Base-by-base conservation (phyloP, 352 stramenopile genomes). In the Globisporangium cederbergense region DNA sequence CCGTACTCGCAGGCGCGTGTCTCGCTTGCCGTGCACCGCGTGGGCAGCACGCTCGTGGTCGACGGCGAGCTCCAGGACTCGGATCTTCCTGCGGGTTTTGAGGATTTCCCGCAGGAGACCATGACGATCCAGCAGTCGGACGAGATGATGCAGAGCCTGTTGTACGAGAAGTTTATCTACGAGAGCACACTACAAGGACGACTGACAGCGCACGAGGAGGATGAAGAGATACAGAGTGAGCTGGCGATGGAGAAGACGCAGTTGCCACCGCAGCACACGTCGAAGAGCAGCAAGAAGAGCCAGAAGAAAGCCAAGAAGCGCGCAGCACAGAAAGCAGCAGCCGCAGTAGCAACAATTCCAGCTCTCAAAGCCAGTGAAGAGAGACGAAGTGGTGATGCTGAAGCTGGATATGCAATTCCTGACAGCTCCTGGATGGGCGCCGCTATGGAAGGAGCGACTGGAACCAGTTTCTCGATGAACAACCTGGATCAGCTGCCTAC, bases 91-190 rank as follows among this genome's bases (percentile, higher is more conserved):
- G 74, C 70, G 0, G 84, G 84, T 8, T 95, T 95, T 62, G 79
- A 88, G 1, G 75, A 89, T 22, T 65, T 79, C 14, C 71, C 74
- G 6, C 74, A 83, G 38, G 79, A 89, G 40, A 77, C 78, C 4
- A 73, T 89, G 66, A 80, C 80, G 52, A 71, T 90, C 54, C 66
- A 77, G 49, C 84, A 86, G 18, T 66, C 71, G 0, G 72, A 84
- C 1, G 70, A 85, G 1, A 57, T 63, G 22, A 65, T 65, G 16
- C 84, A 91, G 64, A 62, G 71, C 13, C 64, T 91, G 20, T 52
- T 95, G 46, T 95, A 92, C 62, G 83, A 95, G 58, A 95, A 95
- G 64, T 95, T 95, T 38, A 90, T 95, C 34, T 95, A 91, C 55
- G 80, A 93, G 43, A 95, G 82, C 62, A 85, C 83, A 0, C 56